Conservation (phyloP, 768 basidiomycete genomes). For the Holtermannia corniformis region DNA sequence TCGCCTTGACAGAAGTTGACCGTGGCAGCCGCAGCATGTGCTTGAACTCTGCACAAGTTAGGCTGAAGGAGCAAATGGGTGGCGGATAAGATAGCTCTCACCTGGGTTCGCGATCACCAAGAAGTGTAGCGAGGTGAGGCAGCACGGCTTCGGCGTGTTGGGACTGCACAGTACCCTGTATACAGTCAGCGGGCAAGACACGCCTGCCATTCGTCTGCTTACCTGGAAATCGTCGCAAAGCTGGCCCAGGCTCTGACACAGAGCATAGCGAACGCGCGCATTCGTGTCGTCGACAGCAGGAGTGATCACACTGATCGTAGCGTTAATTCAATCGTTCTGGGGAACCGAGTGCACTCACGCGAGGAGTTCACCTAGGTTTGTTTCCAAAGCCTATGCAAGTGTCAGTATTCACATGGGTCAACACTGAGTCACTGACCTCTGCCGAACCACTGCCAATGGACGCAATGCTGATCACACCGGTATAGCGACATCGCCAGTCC, state of each 20-base stretch:
- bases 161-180: conserved; percentile 67
- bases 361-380: conserved; percentile 70
- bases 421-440: not conserved
- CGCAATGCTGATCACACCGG: conserved; percentile 77
- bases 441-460: conserved; percentile 64
- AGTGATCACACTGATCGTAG: conserved; percentile 18
- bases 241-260: conserved; percentile 74
- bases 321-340: not conserved
- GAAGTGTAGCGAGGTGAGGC: conserved; percentile 57
- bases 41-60: conserved; percentile 56
- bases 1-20: conserved; percentile 89
- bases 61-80: not conserved
- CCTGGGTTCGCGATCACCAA: conserved; percentile 68
- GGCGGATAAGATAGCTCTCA: conserved; percentile 31
- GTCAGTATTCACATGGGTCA: too few relatives aligned
- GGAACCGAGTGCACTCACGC: conserved; percentile 48
- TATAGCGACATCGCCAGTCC: conserved; percentile 78
- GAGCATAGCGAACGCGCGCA: conserved; percentile 63
- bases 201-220: conserved; percentile 11
- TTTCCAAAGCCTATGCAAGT: conserved; percentile 71
- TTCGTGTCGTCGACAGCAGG: conserved; percentile 71
- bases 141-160: conserved; percentile 61
- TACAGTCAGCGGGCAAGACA: not conserved
- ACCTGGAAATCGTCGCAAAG: conserved; percentile 83
- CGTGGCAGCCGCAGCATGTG: conserved; percentile 75